These are phyloP conservation scores for Penicillium vulpinum DNA, from an alignment of 2,329 filamentous ascomycete genomes.

Conservation along the genomic window DNA sequence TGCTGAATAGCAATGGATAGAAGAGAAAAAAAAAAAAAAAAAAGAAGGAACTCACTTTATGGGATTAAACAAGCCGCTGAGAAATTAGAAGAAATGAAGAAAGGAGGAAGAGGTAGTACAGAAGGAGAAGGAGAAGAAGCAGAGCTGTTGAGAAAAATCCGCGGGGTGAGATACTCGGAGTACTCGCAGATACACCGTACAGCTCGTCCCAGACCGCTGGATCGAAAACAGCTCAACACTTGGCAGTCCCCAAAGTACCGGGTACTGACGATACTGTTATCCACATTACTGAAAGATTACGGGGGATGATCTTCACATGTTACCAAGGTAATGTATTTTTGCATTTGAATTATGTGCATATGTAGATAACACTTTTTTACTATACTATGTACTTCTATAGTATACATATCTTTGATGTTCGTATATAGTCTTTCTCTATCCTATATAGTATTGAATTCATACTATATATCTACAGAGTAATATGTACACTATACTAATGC, in stretches of 20 bases:
- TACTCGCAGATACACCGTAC: constrained; percentile 32
- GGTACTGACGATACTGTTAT: constrained; percentile 21
- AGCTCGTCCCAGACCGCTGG: constrained; percentile 22
- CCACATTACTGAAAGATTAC: no score
- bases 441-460: no score
- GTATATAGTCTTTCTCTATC: no score
- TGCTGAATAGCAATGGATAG: constrained; percentile 13
- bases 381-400: no score
- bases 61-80: constrained; percentile 21
- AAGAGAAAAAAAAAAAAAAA: constrained; percentile 5
- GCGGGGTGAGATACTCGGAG: constrained; percentile 20
- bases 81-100: constrained; percentile 19
- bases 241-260: constrained; percentile 26
- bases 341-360: no score
- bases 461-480: no score
- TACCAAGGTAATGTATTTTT: no score
- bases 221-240: constrained; percentile 19
- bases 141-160: constrained; percentile 30
- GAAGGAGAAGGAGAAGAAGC: constrained; percentile 15
- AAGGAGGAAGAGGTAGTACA: constrained; percentile 24
- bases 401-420: no score
- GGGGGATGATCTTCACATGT: no score
- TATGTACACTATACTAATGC: no score
- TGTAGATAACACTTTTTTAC: no score
- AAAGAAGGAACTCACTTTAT: constrained; percentile 16